Base-by-base conservation (phyloP, 257 asterid genomes). In the Fraxinus pennsylvanica region DNA sequence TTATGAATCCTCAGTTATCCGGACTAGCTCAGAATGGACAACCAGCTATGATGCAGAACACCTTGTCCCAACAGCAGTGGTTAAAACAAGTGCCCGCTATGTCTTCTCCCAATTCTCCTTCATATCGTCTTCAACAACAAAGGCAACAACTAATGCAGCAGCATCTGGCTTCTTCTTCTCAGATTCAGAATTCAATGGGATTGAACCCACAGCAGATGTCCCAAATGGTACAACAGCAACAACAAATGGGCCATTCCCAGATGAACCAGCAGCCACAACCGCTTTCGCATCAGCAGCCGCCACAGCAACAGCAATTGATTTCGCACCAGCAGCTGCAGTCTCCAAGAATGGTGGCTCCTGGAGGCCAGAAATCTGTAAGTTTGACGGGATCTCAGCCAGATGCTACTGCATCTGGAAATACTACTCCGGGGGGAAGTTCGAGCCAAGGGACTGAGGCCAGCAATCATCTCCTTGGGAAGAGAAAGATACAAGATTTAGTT, bases 331-430 rank as follows among this genome's bases (percentile, higher is more conserved):
- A 79, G 80, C 97, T 89, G 87, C 94, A 86, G 73, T 91, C 97
- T 66, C 97, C 97, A 0, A 85, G 94, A 76, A 76, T 88, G 81
- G 86, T 82, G 66, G 90, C 85, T 39, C 90, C 93, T 1, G 87
- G 89, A 52, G 92, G 95, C 76, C 96, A 90, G 89, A 90, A 90
- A 82, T 87, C 98, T 45, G 83, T 90, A 29, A 93, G 97, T 86
- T 84, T 93, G 89, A 91, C 97, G 1, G 99, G 99, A 59, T 95
- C 97, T 32, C 97, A 93, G 84, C 97, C 96, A 45, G 97, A 93
- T 84, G 96, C 91, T 75, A 89, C 98, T 76, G 97, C 92, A 79
- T 91, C 97, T 35, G 99, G 97, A 74, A 79, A 92, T 22, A 92
- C 96, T 65, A 89, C 98, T 38, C 96, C 97, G 0, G 98, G 97